A percentile compares a stretch with the other conserved stretches of the same genome.
phyloP scores from a whole-genome alignment of 352 stramenopile species.

The Globisporangium parvum region DNA sequence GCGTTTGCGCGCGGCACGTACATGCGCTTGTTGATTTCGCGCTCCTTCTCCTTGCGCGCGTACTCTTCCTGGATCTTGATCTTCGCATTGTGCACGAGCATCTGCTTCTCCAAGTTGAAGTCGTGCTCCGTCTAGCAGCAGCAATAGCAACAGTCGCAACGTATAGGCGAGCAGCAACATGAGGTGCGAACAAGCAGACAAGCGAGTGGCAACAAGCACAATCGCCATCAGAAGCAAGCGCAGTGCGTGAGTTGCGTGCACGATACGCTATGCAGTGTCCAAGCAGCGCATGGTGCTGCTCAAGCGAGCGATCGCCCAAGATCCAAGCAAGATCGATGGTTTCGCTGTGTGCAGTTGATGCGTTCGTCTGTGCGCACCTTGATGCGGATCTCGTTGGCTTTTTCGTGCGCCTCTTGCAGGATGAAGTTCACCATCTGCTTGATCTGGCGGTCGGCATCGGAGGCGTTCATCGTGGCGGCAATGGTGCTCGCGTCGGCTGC shows the following conservation, averaged over 20 bases:
- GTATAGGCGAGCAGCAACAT: not conserved
- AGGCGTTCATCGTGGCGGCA: slow-evolving; percentile 62
- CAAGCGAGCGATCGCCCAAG: no score
- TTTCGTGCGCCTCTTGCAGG: slow-evolving; percentile 98
- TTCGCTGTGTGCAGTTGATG: no score
- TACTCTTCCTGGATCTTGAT: slow-evolving; percentile 98
- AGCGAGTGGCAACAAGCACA: not conserved
- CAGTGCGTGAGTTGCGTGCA: not conserved
- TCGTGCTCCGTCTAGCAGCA: slow-evolving; percentile 94
- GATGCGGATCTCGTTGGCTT: slow-evolving; percentile 98
- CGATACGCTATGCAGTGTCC: no score
- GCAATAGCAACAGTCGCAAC: not conserved
- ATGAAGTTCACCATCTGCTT: slow-evolving; percentile 99
- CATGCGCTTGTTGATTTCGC: slow-evolving; percentile 92
- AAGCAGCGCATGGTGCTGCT: no score
- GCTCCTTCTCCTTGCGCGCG: slow-evolving; percentile 96
- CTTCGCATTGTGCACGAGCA: slow-evolving; percentile 97
- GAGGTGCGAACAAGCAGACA: not conserved
- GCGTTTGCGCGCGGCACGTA: slow-evolving; percentile 29
- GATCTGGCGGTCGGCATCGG: slow-evolving; percentile 87
- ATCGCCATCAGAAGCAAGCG: not conserved
- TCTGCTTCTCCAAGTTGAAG: slow-evolving; percentile 99
- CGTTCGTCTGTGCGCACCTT: slow-evolving; percentile 57
- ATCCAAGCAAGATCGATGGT: no score
- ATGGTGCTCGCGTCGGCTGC: slow-evolving; percentile 3